Conservation (phyloP, 148 eudicot species). For the Heliosperma pusillum region DNA sequence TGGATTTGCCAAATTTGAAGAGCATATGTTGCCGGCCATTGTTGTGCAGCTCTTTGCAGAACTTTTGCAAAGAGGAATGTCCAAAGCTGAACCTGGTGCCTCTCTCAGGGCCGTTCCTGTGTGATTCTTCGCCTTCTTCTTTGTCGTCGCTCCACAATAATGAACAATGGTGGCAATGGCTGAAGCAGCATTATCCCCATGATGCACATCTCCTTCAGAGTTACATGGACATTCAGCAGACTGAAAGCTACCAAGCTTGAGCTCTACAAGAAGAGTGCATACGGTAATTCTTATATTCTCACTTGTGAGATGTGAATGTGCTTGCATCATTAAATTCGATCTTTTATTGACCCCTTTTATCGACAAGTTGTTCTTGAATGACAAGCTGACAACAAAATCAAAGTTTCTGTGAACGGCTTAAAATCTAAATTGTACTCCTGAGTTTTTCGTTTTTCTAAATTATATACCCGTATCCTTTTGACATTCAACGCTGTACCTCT, state of each 20-base stretch:
- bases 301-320: too few species aligned
- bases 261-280: background rate
- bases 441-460: too few species aligned
- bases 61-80: slow-evolving; percentile 6
- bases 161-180: background rate
- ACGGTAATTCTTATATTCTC: background rate
- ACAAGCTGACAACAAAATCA: too few species aligned
- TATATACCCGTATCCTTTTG: too few species aligned
- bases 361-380: too few species aligned
- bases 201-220: background rate
- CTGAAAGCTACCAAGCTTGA: background rate
- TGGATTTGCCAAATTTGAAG: slow-evolving; percentile 7
- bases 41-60: slow-evolving; percentile 9
- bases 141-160: background rate
- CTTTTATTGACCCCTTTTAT: too few species aligned
- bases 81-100: slow-evolving; percentile 4
- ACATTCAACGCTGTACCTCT: too few species aligned
- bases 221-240: background rate
- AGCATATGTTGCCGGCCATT: background rate
- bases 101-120: background rate
- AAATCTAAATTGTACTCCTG: too few species aligned
- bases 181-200: background rate
- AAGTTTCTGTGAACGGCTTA: too few species aligned
- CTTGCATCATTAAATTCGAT: too few species aligned
- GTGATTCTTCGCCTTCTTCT: background rate